Percentiles rank a stretch among this genome's conserved stretches.
Conservation (phyloP, 2,329 filamentous ascomycete species). For the Sporothrix protearum region DNA sequence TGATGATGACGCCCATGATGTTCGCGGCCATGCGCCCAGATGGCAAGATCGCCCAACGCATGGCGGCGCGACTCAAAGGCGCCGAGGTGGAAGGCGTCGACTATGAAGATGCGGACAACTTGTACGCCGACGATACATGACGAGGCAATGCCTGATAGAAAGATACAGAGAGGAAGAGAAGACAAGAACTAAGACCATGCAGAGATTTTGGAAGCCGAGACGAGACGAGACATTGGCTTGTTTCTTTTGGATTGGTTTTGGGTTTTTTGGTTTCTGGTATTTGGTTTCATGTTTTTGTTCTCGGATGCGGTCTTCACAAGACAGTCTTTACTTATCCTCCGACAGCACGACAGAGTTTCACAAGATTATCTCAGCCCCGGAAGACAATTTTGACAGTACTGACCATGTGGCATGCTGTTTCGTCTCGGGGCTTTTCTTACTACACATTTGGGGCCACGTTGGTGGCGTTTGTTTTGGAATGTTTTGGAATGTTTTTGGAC, state of each 20-base stretch:
- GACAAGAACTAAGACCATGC: no score
- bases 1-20: conserved; percentile 38
- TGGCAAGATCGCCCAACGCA: conserved; percentile 30
- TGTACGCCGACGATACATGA: conserved; percentile 20
- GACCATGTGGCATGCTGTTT: background rate
- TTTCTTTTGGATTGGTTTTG: no score
- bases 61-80: conserved; percentile 24
- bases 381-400: background rate
- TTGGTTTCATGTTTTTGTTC: no score
- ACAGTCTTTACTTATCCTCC: background rate
- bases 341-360: conserved; percentile 12
- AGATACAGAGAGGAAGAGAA: background rate
- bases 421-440: background rate
- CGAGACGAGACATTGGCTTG: background rate
- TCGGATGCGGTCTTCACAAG: background rate
- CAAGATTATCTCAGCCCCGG: background rate
- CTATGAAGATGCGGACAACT: background rate
- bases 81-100: conserved; percentile 11
- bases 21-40: conserved; percentile 40
- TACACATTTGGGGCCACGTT: background rate
- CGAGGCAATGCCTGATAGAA: background rate
- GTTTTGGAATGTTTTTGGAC: background rate
- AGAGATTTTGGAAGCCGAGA: no score
- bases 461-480: background rate
- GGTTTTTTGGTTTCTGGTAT: no score